These are phyloP conservation scores for Anisogramma anomala DNA, from an alignment of 2,329 filamentous ascomycete genomes.

Conservation along the genomic window DNA sequence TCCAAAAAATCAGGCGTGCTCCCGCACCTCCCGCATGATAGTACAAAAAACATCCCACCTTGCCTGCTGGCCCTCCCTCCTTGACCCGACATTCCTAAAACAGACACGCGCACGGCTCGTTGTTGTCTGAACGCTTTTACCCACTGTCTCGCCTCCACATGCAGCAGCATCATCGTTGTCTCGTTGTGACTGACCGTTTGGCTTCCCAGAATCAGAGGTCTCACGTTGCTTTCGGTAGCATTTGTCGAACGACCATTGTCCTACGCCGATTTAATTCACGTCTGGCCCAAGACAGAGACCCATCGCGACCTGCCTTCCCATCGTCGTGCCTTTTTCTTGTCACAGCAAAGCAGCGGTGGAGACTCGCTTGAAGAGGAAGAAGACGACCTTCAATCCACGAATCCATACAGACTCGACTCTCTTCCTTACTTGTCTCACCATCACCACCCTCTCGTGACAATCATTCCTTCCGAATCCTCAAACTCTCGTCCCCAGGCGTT, in stretches of 20 bases:
- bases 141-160: slow-evolving; percentile 2
- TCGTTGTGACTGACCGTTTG: background rate
- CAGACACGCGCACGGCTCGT: background rate
- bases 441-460: background rate
- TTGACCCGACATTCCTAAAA: background rate
- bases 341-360: background rate
- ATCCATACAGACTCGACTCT: background rate
- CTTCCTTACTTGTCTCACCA: too few species aligned
- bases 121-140: background rate
- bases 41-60: background rate
- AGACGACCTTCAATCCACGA: background rate
- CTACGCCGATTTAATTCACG: background rate
- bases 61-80: background rate
- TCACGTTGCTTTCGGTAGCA: background rate
- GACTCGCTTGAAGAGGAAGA: background rate
- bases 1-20: slow-evolving; percentile 12
- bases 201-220: background rate
- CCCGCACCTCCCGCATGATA: slow-evolving; percentile 14
- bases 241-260: background rate
- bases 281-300: background rate
- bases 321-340: background rate
- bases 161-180: background rate
- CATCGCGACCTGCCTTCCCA: background rate
- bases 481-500: slow-evolving; percentile 12
- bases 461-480: slow-evolving; percentile 2